A percentile compares a stretch with the other conserved stretches of the same genome.
phyloP scores from a whole-genome alignment of 73 alveolate genomes.

The Symbiodinium natans region DNA sequence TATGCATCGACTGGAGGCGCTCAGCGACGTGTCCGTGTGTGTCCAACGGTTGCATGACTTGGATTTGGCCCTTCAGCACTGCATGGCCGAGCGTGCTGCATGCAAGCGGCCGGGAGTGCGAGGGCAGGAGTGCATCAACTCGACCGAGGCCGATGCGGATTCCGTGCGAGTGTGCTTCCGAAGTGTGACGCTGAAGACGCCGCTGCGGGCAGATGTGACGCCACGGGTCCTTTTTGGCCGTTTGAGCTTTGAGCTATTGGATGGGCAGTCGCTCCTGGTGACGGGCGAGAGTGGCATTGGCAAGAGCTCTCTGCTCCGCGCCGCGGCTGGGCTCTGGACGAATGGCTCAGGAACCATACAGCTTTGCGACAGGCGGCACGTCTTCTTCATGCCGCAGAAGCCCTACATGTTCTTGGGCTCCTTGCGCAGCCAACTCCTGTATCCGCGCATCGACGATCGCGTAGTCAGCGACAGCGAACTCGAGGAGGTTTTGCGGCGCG shows the following conservation, averaged over 20 bases:
- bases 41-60: constrained; percentile 13
- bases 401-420: constrained; percentile 96
- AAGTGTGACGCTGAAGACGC: constrained; percentile 49
- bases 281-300: constrained; percentile 90
- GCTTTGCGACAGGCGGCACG: neutral
- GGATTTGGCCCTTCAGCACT: constrained; percentile 7
- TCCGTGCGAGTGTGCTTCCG: constrained; percentile 28
- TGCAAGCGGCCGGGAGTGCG: neutral
- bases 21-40: constrained; percentile 75
- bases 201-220: neutral
- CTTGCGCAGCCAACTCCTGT: constrained; percentile 95
- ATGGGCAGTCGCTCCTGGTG: constrained; percentile 42
- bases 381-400: constrained; percentile 96
- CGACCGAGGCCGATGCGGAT: neutral
- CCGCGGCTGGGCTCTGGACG: constrained; percentile 77
- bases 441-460: constrained; percentile 91
- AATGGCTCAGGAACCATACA: neutral
- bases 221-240: constrained; percentile 57
- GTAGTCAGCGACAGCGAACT: constrained; percentile 61
- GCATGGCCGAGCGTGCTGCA: neutral
- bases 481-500: constrained; percentile 18
- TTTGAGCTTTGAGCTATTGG: constrained; percentile 37
- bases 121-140: neutral
- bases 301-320: constrained; percentile 87
- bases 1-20: constrained; percentile 71